phyloP scores from a whole-genome alignment of 352 stramenopile species.

The Phytopythium vexans region DNA sequence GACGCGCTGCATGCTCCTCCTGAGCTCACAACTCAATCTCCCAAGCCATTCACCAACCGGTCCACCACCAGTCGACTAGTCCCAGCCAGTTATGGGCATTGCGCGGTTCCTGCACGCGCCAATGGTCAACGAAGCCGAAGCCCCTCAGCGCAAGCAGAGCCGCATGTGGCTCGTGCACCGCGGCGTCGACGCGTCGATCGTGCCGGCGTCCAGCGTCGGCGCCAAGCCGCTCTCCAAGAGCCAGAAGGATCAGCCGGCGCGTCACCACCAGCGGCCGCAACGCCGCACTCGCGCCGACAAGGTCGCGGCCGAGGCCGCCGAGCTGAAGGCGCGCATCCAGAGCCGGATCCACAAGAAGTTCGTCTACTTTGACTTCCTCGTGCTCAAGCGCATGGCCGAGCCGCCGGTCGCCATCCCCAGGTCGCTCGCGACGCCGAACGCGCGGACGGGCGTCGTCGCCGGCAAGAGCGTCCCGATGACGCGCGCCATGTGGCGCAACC shows the following conservation, averaged over 20 bases:
- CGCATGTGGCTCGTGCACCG: conserved; percentile 34
- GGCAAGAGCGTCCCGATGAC: conserved; percentile 64
- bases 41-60: no score
- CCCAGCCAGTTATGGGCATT: conserved; percentile 6
- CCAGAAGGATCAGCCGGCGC: conserved; percentile 8
- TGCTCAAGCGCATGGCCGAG: conserved; percentile 53
- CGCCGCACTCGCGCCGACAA: conserved; percentile 7
- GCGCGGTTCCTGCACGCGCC: conserved; percentile 7
- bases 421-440: conserved; percentile 23
- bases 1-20: no score
- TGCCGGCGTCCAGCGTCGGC: conserved; percentile 10
- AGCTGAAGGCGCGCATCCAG: conserved; percentile 59
- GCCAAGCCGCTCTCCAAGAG: conserved; percentile 13
- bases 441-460: conserved; percentile 33
- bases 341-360: conserved; percentile 38
- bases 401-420: conserved; percentile 49
- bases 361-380: conserved; percentile 55
- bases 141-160: conserved; percentile 13
- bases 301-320: conserved; percentile 32
- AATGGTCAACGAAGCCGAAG: conserved; percentile 5
- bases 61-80: no score
- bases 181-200: conserved; percentile 17
- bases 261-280: not conserved
- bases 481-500: conserved; percentile 57
- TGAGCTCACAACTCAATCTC: no score